Conservation (phyloP, 2,329 filamentous ascomycete genomes). For the Aspergillus costaricaensis region DNA sequence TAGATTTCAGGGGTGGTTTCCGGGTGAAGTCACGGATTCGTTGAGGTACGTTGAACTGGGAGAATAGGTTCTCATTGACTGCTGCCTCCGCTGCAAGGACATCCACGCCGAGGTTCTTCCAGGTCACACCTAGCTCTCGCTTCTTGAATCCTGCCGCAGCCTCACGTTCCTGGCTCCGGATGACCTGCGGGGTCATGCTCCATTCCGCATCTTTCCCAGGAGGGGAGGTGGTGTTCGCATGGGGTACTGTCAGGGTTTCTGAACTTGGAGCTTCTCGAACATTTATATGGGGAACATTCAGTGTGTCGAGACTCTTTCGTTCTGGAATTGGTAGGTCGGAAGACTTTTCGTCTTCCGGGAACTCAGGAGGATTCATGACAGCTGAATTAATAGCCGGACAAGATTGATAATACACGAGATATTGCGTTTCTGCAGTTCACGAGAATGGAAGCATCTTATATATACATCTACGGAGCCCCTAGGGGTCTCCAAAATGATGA, state of each 20-base stretch:
- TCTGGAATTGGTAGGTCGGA: conserved; percentile 7
- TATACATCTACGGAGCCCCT: background rate
- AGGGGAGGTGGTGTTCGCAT: conserved; percentile 2
- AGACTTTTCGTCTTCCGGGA: conserved; percentile 4
- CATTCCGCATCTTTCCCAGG: conserved; percentile 43
- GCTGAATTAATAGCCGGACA: background rate
- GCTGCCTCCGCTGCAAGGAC: conserved; percentile 62
- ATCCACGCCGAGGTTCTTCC: conserved; percentile 63
- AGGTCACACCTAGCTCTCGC: conserved; percentile 62
- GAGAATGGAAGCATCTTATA: background rate
- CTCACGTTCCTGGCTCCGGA: conserved; percentile 45
- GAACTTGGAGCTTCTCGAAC: conserved; percentile 25
- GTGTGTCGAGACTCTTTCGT: conserved; percentile 16
- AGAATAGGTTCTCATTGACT: conserved; percentile 64
- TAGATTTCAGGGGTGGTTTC: conserved; percentile 62
- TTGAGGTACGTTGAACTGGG: conserved; percentile 57
- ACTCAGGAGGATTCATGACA: background rate
- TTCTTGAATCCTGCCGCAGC: conserved; percentile 48
- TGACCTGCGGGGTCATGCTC: conserved; percentile 51
- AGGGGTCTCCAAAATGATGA: background rate
- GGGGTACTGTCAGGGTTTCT: conserved; percentile 22
- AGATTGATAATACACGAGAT: background rate
- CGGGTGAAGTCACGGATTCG: conserved; percentile 53
- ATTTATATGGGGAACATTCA: conserved; percentile 19
- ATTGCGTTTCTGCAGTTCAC: background rate